Conservation (phyloP, 2,329 filamentous ascomycete species). For the Botrytis fabae region DNA sequence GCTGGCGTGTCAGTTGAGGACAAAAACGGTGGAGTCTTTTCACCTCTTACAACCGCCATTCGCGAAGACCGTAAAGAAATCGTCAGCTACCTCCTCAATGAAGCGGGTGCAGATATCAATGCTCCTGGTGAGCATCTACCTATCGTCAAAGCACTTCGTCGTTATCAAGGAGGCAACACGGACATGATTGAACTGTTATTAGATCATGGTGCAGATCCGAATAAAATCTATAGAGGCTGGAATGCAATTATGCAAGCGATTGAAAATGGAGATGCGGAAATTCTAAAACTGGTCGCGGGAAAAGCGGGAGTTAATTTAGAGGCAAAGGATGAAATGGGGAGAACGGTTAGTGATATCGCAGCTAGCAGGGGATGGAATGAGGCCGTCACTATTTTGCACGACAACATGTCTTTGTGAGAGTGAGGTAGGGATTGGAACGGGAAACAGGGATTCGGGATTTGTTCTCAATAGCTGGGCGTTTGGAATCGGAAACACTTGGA, state of each 20-base stretch:
- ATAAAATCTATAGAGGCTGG: constrained; percentile 66
- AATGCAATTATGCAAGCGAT: constrained; percentile 65
- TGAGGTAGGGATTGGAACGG: neutral
- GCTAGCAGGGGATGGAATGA: constrained; percentile 59
- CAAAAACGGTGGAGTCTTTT: constrained; percentile 72
- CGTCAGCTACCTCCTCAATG: constrained; percentile 59
- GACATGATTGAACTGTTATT: constrained; percentile 64
- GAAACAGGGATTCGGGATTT: neutral
- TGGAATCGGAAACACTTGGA: neutral
- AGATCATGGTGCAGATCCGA: constrained; percentile 64
- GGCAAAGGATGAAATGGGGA: constrained; percentile 54
- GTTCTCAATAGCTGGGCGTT: neutral
- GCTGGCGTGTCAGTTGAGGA: constrained; percentile 62
- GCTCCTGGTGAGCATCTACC: constrained; percentile 69
- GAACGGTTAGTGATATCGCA: constrained; percentile 58
- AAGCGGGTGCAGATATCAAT: constrained; percentile 64
- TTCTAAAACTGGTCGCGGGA: constrained; percentile 54
- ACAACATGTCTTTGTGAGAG: constrained; percentile 22
- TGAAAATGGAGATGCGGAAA: constrained; percentile 59
- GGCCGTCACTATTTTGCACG: constrained; percentile 42
- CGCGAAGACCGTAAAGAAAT: constrained; percentile 63
- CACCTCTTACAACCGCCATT: constrained; percentile 65
- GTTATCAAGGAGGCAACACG: constrained; percentile 55
- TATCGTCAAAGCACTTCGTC: constrained; percentile 67
- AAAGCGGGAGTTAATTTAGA: constrained; percentile 53